phyloP scores from a whole-genome alignment of 1,284 basidiomycete species.

The Schizopora paradoxa region DNA sequence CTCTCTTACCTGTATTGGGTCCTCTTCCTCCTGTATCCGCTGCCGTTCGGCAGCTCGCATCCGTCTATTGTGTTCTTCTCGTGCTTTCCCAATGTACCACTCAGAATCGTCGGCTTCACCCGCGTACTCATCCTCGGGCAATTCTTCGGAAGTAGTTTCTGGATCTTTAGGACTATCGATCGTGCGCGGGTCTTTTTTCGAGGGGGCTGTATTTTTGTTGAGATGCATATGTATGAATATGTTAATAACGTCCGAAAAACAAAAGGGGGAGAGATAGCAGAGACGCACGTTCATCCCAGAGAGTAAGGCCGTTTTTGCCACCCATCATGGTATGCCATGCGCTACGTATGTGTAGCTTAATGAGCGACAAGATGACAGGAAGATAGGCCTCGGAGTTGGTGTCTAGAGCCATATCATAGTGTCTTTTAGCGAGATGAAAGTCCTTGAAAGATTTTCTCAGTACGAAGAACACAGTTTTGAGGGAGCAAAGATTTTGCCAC shows the following conservation, averaged over 20 bases:
- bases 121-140: slow-evolving; percentile 29
- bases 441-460: slow-evolving; percentile 59
- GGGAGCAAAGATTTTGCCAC: slow-evolving; percentile 17
- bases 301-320: slow-evolving; percentile 55
- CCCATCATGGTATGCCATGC: slow-evolving; percentile 77
- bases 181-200: neutral
- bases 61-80: slow-evolving; percentile 63
- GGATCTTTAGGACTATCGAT: neutral
- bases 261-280: neutral
- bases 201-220: neutral
- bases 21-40: slow-evolving; percentile 46
- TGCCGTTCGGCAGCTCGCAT: slow-evolving; percentile 36
- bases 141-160: slow-evolving; percentile 18
- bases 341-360: slow-evolving; percentile 81
- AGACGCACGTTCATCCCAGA: slow-evolving; percentile 52
- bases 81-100: slow-evolving; percentile 78
- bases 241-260: neutral
- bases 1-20: slow-evolving; percentile 57
- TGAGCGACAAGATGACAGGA: slow-evolving; percentile 78
- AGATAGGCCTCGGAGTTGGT: slow-evolving; percentile 87
- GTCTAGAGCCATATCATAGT: slow-evolving; percentile 88
- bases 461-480: neutral
- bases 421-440: slow-evolving; percentile 94
- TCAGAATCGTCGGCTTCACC: slow-evolving; percentile 47
- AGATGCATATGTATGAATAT: neutral